Evolutionary conservation across 495 filamentous ascomycete genomes (phyloP).

Genomic region (Penicillium herquei): DNA sequence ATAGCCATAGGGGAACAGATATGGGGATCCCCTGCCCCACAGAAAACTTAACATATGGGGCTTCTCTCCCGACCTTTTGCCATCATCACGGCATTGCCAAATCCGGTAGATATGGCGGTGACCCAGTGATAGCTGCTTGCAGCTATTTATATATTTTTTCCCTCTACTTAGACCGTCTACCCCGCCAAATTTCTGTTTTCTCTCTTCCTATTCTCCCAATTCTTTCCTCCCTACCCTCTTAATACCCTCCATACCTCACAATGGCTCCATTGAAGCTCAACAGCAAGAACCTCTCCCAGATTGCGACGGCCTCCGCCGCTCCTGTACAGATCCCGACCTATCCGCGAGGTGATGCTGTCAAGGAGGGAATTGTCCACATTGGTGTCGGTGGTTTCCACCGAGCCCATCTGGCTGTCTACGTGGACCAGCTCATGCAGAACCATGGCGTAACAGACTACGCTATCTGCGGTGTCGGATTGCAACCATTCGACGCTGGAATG

Average conservation of each 20-base stretch:
- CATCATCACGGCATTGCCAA: neutral
- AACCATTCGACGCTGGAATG: slow-evolving; percentile 45
- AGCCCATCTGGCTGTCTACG: slow-evolving; percentile 47
- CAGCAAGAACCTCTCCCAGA: slow-evolving; percentile 37
- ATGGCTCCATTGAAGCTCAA: slow-evolving; percentile 44
- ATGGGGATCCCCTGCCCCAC: neutral
- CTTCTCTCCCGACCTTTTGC: neutral
- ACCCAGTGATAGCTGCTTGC: neutral
- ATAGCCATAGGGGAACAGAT: neutral
- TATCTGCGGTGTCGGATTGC: slow-evolving; percentile 46
- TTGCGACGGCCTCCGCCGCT: slow-evolving; percentile 25
- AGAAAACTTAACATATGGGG: neutral
- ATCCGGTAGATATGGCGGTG: neutral
- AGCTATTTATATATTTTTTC: neutral
- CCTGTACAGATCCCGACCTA: slow-evolving; percentile 36
- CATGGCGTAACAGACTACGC: slow-evolving; percentile 42
- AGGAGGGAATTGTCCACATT: slow-evolving; percentile 50
- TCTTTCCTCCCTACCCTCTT: neutral
- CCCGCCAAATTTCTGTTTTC: neutral
- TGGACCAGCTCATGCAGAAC: slow-evolving; percentile 46
- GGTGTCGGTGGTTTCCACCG: slow-evolving; percentile 51
- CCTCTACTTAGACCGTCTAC: neutral
- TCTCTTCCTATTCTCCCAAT: neutral
- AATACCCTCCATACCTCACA: neutral
- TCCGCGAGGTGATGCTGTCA: slow-evolving; percentile 37